A percentile compares a stretch with the other conserved stretches of the same genome.
phyloP scores from a whole-genome alignment of 2,329 filamentous ascomycete genomes.

The Aureobasidium sp. region DNA sequence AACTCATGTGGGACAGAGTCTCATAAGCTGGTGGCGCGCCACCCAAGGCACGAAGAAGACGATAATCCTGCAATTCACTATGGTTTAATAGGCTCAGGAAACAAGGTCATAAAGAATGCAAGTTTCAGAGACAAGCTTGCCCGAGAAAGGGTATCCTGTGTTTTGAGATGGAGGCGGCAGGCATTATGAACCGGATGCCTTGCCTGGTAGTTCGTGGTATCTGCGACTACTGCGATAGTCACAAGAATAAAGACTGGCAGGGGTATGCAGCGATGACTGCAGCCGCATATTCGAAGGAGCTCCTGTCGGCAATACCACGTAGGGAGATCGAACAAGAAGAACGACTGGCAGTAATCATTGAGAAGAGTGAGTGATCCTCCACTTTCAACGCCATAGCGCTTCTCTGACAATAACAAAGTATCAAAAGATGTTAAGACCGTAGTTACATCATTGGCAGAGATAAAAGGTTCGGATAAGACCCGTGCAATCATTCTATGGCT shows the following conservation, averaged over 20 bases:
- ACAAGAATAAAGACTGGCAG: constrained; percentile 21
- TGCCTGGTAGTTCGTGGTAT: constrained; percentile 21
- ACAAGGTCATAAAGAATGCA: constrained; percentile 18
- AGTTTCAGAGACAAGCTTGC: neutral
- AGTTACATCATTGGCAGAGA: neutral
- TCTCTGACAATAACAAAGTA: neutral
- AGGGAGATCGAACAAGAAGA: neutral
- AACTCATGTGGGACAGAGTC: neutral
- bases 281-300: constrained; percentile 18
- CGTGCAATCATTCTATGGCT: neutral
- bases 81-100: constrained; percentile 31
- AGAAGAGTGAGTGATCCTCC: neutral
- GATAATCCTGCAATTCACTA: constrained; percentile 25
- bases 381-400: neutral
- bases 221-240: constrained; percentile 20
- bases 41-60: neutral
- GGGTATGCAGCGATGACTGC: constrained; percentile 17
- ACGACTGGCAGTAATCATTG: neutral
- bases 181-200: constrained; percentile 10
- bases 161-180: constrained; percentile 16
- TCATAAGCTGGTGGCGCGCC: neutral
- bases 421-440: neutral
- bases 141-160: constrained; percentile 12
- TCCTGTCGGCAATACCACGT: neutral
- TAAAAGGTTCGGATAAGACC: neutral